phyloP scores from a whole-genome alignment of 1,284 basidiomycete genomes.

The Moniliophthora roreri region DNA sequence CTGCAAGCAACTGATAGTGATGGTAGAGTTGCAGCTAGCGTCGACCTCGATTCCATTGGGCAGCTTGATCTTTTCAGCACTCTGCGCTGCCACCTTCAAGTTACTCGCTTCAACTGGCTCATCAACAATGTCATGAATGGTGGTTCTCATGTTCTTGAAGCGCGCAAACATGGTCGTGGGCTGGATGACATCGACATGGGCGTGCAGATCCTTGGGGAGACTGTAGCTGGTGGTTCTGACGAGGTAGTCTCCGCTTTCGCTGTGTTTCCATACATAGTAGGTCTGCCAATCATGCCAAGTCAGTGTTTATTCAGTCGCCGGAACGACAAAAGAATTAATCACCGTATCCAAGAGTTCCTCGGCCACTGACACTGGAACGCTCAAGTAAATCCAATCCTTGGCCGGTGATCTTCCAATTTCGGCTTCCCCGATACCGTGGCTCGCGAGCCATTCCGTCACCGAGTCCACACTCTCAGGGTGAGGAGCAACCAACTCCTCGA shows the following conservation, averaged over 20 bases:
- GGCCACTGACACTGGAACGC: slow-evolving; percentile 46
- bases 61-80: slow-evolving; percentile 24
- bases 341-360: slow-evolving; percentile 52
- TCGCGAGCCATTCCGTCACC: slow-evolving; percentile 65
- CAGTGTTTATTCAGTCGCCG: background rate
- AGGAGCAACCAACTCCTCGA: slow-evolving; percentile 60
- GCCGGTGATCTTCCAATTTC: slow-evolving; percentile 56
- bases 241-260: slow-evolving; percentile 47
- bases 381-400: slow-evolving; percentile 67
- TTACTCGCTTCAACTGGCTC: slow-evolving; percentile 5
- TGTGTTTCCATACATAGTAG: slow-evolving; percentile 63
- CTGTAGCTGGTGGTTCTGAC: slow-evolving; percentile 73
- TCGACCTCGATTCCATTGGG: slow-evolving; percentile 44
- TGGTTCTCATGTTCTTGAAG: slow-evolving; percentile 45
- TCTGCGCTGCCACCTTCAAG: slow-evolving; percentile 10
- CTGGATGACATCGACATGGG: slow-evolving; percentile 69
- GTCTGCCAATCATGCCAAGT: slow-evolving; percentile 35
- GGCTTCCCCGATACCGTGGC: slow-evolving; percentile 50
- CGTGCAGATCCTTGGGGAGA: slow-evolving; percentile 58
- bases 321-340: slow-evolving; percentile 20
- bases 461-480: slow-evolving; percentile 47
- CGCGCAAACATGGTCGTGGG: slow-evolving; percentile 74
- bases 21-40: slow-evolving; percentile 44
- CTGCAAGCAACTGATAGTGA: slow-evolving; percentile 35
- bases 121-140: slow-evolving; percentile 28